These are phyloP conservation scores for Elymus sibiricus DNA, from an alignment of 176 grass and related monocot species.

Conservation along the genomic window DNA sequence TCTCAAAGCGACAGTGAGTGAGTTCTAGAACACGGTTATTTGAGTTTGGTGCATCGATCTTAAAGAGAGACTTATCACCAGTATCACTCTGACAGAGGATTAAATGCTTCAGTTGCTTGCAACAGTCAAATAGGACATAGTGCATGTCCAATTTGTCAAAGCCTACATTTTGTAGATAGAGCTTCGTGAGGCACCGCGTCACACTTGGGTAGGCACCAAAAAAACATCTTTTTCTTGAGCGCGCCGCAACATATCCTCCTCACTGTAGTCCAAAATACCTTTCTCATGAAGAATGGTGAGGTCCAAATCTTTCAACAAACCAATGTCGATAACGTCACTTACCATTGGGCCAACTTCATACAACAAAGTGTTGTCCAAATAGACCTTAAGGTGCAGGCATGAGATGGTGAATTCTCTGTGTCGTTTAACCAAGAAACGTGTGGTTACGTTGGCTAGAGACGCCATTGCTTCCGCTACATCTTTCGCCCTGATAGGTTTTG, in stretches of 20 bases:
- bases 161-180: not conserved
- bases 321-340: not conserved
- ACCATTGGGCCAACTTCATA: not conserved
- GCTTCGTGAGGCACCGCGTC: not conserved
- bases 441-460: not conserved
- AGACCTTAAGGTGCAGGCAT: not conserved
- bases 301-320: not conserved
- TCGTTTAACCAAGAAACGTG: not conserved
- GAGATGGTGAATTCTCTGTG: not conserved
- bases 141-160: not conserved
- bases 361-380: not conserved
- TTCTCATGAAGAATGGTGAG: not conserved
- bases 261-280: too few species aligned
- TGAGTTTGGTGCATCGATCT: not conserved
- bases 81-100: not conserved
- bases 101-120: slow-evolving; percentile 1
- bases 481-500: not conserved
- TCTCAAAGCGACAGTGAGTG: not conserved
- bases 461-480: not conserved
- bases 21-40: not conserved
- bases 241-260: not conserved
- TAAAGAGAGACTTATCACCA: not conserved
- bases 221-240: not conserved
- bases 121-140: not conserved
- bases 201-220: not conserved